Evolutionary conservation across 805 yeast genomes (phyloP), one percentile per base, ranked within the genome.

Genomic region (Cyberlindnera mycetangii): DNA sequence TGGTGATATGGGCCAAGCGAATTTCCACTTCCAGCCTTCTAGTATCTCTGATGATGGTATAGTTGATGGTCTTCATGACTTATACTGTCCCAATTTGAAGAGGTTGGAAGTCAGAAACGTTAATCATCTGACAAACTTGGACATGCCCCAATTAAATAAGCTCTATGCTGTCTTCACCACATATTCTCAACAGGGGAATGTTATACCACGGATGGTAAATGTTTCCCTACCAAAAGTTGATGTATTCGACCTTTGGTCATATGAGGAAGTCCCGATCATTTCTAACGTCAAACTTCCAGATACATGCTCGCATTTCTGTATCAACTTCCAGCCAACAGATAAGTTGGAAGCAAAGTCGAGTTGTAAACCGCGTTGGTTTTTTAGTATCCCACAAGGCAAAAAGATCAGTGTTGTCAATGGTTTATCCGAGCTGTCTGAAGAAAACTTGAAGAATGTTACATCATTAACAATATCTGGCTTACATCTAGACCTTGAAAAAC

Each of bases 321-420:
- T 41, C 37, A 41, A 41, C 31, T 21, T 34, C 36, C 44, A 42
- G 25, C 39, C 39, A 36, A 15, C 39, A 16, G 31, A 36, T 14
- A 36, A 24, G 15, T 24, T n/a, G 21, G 5, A 7, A 24, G 28
- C 14, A 7, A 12, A 25, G n/a, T 11, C 12, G 28, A 36, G n/a
- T 5, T 6, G 14, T 8, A 15, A 20, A 9, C 15, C n/a, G 5
- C 39, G 30, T 21, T 36, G 39, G 39, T 7, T 15, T 4, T 36
- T 36, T 11, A 21, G 37, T 18, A 14, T 42, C 7, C 45, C 45
- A 30, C 16, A 21, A 15, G 41, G 41, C 5, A 22, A 30, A 6
- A 42, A 12, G 20, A 16, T 42, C 15, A 27, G 37, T 20, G 24
- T 36, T 22, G 41, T 36, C 10, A 42, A 42, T 16, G 18, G 22